Evolutionary conservation across 805 yeast species (phyloP).

Genomic region (Candida ovalis): DNA sequence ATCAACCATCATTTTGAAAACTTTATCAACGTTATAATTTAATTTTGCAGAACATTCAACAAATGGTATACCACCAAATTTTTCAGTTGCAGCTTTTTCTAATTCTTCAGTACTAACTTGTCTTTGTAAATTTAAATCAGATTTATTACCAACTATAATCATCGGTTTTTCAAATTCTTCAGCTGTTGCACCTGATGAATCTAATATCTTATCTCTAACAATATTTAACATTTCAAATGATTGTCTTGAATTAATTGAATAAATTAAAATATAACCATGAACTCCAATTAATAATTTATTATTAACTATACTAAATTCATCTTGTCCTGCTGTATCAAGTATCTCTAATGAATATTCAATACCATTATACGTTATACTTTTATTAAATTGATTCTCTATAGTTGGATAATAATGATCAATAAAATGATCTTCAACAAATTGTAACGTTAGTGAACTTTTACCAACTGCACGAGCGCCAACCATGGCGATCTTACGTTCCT

Average conservation of each 20-base stretch:
- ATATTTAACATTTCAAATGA: constrained; percentile 74
- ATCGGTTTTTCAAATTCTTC: constrained; percentile 43
- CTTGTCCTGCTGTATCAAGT: constrained; percentile 92
- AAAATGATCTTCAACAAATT: constrained; percentile 84
- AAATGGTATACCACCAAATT: constrained; percentile 40
- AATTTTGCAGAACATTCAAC: constrained; percentile 48
- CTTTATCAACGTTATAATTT: constrained; percentile 41
- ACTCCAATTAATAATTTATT: constrained; percentile 76
- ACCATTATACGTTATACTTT: constrained; percentile 62
- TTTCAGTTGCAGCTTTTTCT: constrained; percentile 34
- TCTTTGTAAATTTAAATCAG: constrained; percentile 58
- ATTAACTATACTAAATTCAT: constrained; percentile 77
- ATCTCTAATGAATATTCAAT: constrained; percentile 80
- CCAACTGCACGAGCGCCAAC: constrained; percentile 90
- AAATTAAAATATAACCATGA: constrained; percentile 79
- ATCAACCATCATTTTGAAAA: constrained; percentile 56
- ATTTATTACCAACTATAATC: constrained; percentile 45
- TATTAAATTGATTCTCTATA: constrained; percentile 79
- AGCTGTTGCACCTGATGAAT: constrained; percentile 49
- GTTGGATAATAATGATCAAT: constrained; percentile 90
- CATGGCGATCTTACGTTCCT: constrained; percentile 75
- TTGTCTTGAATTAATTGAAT: constrained; percentile 73
- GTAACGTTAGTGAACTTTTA: constrained; percentile 78
- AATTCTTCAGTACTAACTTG: constrained; percentile 53
- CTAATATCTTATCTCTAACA: constrained; percentile 80